Evolutionary conservation across 2,329 filamentous ascomycete species (phyloP), one percentile per base, ranked within the genome.

Genomic region (Endocalyx cinctus): DNA sequence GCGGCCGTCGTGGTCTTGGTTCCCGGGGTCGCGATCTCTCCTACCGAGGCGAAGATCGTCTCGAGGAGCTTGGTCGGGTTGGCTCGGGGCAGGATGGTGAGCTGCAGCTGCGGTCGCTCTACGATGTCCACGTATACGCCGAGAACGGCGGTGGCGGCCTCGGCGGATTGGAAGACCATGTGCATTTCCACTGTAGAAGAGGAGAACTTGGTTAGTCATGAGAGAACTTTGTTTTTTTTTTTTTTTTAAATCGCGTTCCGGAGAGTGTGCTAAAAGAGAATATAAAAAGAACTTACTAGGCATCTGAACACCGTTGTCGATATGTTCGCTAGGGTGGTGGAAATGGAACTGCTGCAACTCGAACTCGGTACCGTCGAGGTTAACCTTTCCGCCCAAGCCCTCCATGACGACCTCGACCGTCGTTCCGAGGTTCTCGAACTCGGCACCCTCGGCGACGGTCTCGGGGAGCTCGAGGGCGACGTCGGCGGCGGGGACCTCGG

Each of bases 391-490:
- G 3, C 60, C 61, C 17, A 50, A 39, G 10, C 66, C 69, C 41
- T 69, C 66, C 36, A 69, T 68, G 18, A 77, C 58, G 36, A 75
- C 66, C 58, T 77, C 70, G 33, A 79, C 64, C 1, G 72, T 78
- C 17, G 70, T 72, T 29, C 73, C 74, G 10, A 77, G 61, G 52
- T 79, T 77, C 55, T 76, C 70, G 35, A 77, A 73, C 23, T 64
- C 60, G 29, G 68, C 64, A 6, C 59, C 66, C 27, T 59, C 55
- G n/a, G n/a, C n/a, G 13, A 51, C 49, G 29, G 59, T 55, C 47
- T 59, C 64, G 26, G 69, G 63, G 33, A 77, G 59, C 20, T 57
- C 45, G 34, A 63, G 56, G 48, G 45, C 34, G 5, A 62, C 18
- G n/a, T 62, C 45, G 20, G 51, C 42, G 27, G 51, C 53, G 8